phyloP scores from a whole-genome alignment of 1,284 basidiomycete genomes.

The Marasmius tenuissimus region DNA sequence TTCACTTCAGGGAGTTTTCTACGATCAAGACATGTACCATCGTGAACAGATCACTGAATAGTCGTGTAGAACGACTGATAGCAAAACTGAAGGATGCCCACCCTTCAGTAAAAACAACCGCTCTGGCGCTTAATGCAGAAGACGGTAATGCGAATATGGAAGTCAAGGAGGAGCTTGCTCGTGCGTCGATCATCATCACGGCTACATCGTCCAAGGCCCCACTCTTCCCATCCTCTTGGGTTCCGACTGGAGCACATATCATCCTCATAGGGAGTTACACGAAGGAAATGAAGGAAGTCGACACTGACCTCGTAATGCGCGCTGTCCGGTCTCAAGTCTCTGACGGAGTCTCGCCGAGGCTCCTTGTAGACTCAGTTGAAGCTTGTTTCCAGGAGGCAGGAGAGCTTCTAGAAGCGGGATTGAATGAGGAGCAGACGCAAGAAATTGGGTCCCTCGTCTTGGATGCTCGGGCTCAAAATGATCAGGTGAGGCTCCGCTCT shows the following conservation, averaged over 20 bases:
- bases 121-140: constrained; percentile 13
- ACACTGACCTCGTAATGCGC: constrained; percentile 51
- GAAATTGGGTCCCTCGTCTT: constrained; percentile 65
- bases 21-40: constrained; percentile 58
- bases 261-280: constrained; percentile 85
- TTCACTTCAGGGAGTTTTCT: constrained; percentile 61
- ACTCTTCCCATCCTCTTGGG: constrained; percentile 67
- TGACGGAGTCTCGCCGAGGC: constrained; percentile 1
- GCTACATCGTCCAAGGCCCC: constrained; percentile 74
- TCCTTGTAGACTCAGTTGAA: constrained; percentile 73
- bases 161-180: constrained; percentile 30
- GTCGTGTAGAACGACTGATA: constrained; percentile 47
- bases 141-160: constrained; percentile 10
- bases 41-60: constrained; percentile 61
- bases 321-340: constrained; percentile 19
- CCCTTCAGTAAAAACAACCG: constrained; percentile 35
- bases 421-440: constrained; percentile 37
- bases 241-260: constrained; percentile 65
- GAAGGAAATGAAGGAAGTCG: constrained; percentile 78
- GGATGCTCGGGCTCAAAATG: constrained; percentile 21
- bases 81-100: constrained; percentile 38
- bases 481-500: constrained; percentile 13
- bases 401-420: constrained; percentile 62
- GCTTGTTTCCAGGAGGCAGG: constrained; percentile 77
- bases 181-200: constrained; percentile 65